Base-by-base conservation (phyloP, 129 eudicot genomes). In the Artemisia argyi region DNA sequence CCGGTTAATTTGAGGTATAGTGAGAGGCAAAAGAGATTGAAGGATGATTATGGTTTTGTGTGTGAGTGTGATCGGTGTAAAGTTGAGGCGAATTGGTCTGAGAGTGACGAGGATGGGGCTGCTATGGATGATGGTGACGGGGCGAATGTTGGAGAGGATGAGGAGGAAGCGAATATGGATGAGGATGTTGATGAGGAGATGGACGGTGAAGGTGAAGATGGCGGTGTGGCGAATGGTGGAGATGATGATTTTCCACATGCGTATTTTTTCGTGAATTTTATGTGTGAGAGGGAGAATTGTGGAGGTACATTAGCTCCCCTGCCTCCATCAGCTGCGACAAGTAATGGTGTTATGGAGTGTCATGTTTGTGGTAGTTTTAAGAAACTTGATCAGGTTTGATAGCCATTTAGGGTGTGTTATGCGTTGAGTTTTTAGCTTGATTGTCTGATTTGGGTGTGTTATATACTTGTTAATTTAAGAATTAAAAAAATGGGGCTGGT, bases 281-380 rank as follows among this genome's bases (percentile, higher is more conserved):
- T 94, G 97, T 94, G 98, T 71, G 88, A 83, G 49, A 80, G 82
- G 62, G 89, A 90, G 56, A 79, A 83, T 35, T 94, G 98, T 53
- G 81, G 98, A 82, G 98, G 98, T 10, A 94, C 98, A 8, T 83
- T 90, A 77, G 98, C 98, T 73, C 98, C 98, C 42, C 65, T 90
- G 68, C 85, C 97, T 22, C 88, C 87, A 11, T 74, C 82, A n/a
- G 83, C 66, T 66, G 50, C 73, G 2, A 22, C 67, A 22, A 53
- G 83, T 15, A 56, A 83, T 11, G 47, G 66, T 16, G 28, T 82
- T 52, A 78, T 90, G 90, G 98, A 94, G 71, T 94, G 98, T 80
- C 87, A 86, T 84, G 92, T 88, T 24, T 94, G 98, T 49, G 96
- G 96, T 42, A 77, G 30, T 73, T 81, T 76, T 73, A 87, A 74